Percentiles rank a stretch among this genome's conserved stretches.
These are phyloP conservation scores for Sporormia fimetaria DNA, from an alignment of 495 filamentous ascomycete genomes.

Conservation along the genomic window DNA sequence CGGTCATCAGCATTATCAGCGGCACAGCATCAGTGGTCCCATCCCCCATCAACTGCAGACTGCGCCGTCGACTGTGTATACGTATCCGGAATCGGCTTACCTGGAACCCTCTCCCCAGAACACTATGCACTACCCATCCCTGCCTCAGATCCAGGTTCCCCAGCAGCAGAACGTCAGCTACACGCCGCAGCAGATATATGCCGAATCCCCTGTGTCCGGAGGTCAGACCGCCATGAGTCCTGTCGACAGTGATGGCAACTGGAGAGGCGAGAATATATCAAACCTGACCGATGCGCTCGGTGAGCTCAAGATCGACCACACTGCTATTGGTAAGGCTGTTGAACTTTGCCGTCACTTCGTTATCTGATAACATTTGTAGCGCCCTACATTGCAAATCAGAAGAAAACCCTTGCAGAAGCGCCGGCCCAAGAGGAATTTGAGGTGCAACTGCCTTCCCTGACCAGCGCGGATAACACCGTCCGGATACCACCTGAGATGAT, in stretches of 20 bases:
- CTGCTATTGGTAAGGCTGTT: constrained; percentile 64
- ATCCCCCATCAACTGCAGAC: constrained; percentile 21
- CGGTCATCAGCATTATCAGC: constrained; percentile 46
- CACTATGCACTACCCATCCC: constrained; percentile 38
- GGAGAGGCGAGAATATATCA: constrained; percentile 53
- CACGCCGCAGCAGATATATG: constrained; percentile 21
- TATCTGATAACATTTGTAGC: constrained; percentile 41
- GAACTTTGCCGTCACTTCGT: constrained; percentile 3
- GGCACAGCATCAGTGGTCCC: constrained; percentile 34
- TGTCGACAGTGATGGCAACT: constrained; percentile 39
- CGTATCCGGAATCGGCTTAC: constrained; percentile 32
- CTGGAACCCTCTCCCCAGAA: constrained; percentile 27
- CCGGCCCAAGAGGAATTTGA: constrained; percentile 66
- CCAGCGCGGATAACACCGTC: constrained; percentile 58
- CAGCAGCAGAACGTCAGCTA: constrained; percentile 15
- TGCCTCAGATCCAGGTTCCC: constrained; percentile 31
- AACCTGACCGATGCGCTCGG: constrained; percentile 62
- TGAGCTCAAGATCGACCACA: constrained; percentile 79
- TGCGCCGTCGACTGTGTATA: constrained; percentile 26
- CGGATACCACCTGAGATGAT: constrained; percentile 90
- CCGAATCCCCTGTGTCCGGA: constrained; percentile 8
- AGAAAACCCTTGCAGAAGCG: constrained; percentile 51
- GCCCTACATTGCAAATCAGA: constrained; percentile 75
- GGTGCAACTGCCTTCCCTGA: constrained; percentile 50
- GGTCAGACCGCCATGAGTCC: constrained; percentile 8